A percentile compares a stretch with the other conserved stretches of the same genome.
phyloP scores from a whole-genome alignment of 129 eudicot species.

The Solidago caesia region DNA sequence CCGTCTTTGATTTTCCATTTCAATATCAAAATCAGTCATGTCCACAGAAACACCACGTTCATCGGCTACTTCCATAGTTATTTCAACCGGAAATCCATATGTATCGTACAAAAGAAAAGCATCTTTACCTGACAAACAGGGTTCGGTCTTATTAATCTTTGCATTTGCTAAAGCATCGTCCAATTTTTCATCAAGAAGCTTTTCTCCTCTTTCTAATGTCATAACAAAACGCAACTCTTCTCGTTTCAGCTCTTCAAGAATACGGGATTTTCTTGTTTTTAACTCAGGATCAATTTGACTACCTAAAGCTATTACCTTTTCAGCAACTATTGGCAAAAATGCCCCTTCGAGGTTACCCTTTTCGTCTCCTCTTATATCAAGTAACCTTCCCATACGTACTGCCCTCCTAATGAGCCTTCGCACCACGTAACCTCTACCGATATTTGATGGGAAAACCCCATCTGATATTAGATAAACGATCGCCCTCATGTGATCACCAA shows the following conservation, averaged over 20 bases:
- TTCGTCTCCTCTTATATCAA: conserved; percentile 74
- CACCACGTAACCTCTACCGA: conserved; percentile 64
- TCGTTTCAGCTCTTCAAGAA: conserved; percentile 70
- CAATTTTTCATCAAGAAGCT: conserved; percentile 72
- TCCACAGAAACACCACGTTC: conserved; percentile 74
- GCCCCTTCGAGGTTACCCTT: conserved; percentile 70
- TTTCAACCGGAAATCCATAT: conserved; percentile 87
- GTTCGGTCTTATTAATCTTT: conserved; percentile 30
- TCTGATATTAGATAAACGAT: conserved; percentile 83
- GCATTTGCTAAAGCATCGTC: conserved; percentile 48
- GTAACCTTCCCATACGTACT: conserved; percentile 81
- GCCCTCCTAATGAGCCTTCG: conserved; percentile 85
- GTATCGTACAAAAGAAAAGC: conserved; percentile 85
- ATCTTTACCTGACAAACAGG: conserved; percentile 76
- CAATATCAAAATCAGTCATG: conserved; percentile 68
- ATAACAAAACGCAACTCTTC: conserved; percentile 72
- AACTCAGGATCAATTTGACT: conserved; percentile 64
- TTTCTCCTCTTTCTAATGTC: conserved; percentile 91
- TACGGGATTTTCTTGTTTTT: conserved; percentile 51
- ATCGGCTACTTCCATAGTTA: conserved; percentile 79
- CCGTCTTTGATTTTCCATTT: conserved; percentile 91
- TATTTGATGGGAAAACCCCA: conserved; percentile 87
- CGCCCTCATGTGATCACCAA: conserved; percentile 98
- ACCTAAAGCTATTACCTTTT: conserved; percentile 77
- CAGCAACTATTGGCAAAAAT: conserved; percentile 70